These are phyloP conservation scores for Paramecium sonneborni DNA, from an alignment of 73 alveolate genomes.

Conservation along the genomic window DNA sequence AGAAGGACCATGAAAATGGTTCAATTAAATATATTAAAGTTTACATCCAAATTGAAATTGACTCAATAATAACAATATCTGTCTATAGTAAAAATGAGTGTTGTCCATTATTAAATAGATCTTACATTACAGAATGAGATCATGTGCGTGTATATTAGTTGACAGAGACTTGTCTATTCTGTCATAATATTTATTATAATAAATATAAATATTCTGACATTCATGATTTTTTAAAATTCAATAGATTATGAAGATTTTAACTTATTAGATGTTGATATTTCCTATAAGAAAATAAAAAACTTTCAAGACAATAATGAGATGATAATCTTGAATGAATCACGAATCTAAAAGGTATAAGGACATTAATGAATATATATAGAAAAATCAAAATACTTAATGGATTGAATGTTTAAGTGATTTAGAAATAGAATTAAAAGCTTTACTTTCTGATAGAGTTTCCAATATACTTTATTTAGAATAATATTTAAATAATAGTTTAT, in stretches of 20 bases:
- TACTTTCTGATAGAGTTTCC: neutral
- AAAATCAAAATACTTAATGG: neutral
- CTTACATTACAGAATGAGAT: neutral
- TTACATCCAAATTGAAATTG: neutral
- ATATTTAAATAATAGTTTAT: neutral
- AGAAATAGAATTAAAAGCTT: slow-evolving; percentile 28
- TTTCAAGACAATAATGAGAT: neutral
- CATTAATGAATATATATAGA: neutral
- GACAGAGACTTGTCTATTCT: neutral
- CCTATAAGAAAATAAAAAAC: neutral
- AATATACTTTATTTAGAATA: neutral
- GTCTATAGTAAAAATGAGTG: neutral
- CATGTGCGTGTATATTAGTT: neutral
- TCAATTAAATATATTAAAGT: neutral
- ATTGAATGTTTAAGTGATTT: neutral
- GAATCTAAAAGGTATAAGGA: neutral
- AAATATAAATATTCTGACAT: neutral
- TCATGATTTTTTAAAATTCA: neutral
- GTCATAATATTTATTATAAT: neutral
- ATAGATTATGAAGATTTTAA: neutral
- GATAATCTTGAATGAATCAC: neutral
- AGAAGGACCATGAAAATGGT: neutral
- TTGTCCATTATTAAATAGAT: neutral
- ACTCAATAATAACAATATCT: neutral
- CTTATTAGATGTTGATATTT: too few species aligned